Percentiles rank a stretch among this genome's conserved stretches.
Evolutionary conservation across 495 filamentous ascomycete genomes (phyloP).

Genomic region (Penicillium arizonense): DNA sequence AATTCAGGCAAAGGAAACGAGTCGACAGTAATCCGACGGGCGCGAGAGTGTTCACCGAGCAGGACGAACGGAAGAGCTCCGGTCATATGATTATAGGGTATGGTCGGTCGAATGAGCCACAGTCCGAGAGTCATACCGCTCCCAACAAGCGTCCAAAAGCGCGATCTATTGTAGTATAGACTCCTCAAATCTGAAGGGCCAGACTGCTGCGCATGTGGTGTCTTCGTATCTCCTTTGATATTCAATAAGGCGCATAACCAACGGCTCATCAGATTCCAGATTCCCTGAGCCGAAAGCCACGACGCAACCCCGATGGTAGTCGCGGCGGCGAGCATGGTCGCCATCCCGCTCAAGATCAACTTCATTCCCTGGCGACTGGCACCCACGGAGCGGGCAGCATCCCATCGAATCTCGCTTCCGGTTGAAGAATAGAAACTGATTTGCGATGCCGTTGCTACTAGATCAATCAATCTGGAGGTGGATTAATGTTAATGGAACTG

Average conservation of each 20-base stretch:
- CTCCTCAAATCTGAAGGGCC: background rate
- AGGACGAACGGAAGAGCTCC: constrained; percentile 30
- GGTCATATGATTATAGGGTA: constrained; percentile 35
- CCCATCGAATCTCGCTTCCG: constrained; percentile 23
- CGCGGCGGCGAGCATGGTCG: constrained; percentile 10
- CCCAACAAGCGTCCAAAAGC: constrained; percentile 8
- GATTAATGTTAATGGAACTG: background rate
- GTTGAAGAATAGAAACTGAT: constrained; percentile 22
- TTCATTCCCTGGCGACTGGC: constrained; percentile 18
- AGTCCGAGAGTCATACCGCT: constrained; percentile 3
- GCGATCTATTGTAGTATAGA: background rate
- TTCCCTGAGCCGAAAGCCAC: constrained; percentile 11
- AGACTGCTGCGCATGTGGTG: background rate
- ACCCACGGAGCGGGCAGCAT: constrained; percentile 18
- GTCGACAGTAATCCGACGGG: background rate
- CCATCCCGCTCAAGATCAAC: constrained; percentile 21
- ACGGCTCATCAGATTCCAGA: constrained; percentile 12
- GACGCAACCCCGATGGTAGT: constrained; percentile 6
- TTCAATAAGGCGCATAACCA: constrained; percentile 12
- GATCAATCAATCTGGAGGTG: constrained; percentile 5
- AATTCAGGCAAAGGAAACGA: constrained; percentile 19
- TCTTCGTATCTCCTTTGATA: background rate
- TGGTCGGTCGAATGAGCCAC: constrained; percentile 20
- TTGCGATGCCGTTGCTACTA: constrained; percentile 18
- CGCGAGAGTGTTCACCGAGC: constrained; percentile 21